Evolutionary conservation across 306 rosid genomes (phyloP).

Genomic region (Heteromeles arbutifolia): DNA sequence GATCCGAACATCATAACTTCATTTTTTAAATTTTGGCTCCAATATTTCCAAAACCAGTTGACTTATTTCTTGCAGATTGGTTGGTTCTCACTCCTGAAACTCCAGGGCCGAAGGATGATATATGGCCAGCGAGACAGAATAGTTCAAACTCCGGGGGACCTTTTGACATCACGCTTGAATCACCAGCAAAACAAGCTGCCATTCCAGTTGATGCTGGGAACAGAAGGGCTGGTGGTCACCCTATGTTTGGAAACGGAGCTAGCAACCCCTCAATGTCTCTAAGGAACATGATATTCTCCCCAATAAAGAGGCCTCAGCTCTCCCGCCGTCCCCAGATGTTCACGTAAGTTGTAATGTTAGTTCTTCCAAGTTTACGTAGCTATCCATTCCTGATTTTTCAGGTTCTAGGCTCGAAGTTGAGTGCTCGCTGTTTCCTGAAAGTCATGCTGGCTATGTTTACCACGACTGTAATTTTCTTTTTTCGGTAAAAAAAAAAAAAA

Average conservation of each 20-base stretch:
- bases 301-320: constrained; percentile 89
- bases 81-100: constrained; percentile 71
- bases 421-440: too few species aligned
- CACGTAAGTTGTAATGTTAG: constrained; percentile 43
- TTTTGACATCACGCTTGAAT: constrained; percentile 72
- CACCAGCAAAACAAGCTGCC: constrained; percentile 61
- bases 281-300: constrained; percentile 83
- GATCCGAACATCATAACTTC: constrained; percentile 6
- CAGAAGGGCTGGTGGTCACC: constrained; percentile 63
- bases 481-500: too few species aligned
- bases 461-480: too few species aligned
- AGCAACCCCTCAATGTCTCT: constrained; percentile 70
- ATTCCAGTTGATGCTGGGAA: constrained; percentile 51
- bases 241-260: constrained; percentile 53
- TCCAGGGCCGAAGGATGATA: constrained; percentile 96
- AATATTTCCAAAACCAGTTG: constrained; percentile 64
- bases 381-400: constrained; percentile 31
- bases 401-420: constrained; percentile 50
- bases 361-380: background rate
- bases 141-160: constrained; percentile 79
- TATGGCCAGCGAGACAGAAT: constrained; percentile 88
- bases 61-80: constrained; percentile 89
- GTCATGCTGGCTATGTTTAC: too few species aligned
- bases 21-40: constrained; percentile 20
- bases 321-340: constrained; percentile 83